Percentiles rank a stretch among this genome's conserved stretches.
These are phyloP conservation scores for Escovopsis sp. DNA, from an alignment of 2,329 filamentous ascomycete species.

Conservation along the genomic window DNA sequence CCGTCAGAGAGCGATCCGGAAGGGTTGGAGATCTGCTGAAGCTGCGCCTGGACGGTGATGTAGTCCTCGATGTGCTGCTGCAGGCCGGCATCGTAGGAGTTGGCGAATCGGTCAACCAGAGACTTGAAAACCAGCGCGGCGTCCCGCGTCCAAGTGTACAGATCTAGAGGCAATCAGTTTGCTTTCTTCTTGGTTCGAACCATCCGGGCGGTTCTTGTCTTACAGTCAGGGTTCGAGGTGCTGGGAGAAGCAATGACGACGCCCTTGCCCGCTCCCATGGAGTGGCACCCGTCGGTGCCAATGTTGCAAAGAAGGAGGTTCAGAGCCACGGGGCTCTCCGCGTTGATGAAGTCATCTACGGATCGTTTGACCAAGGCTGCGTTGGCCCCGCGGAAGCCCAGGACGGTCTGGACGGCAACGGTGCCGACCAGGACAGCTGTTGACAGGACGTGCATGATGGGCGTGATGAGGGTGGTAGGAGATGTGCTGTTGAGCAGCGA, in stretches of 20 bases:
- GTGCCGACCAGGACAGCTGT: slow-evolving; percentile 35
- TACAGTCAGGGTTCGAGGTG: slow-evolving; percentile 38
- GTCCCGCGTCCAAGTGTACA: slow-evolving; percentile 67
- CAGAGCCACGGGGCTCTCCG: slow-evolving; percentile 35
- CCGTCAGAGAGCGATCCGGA: slow-evolving; percentile 42
- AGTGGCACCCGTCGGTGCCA: slow-evolving; percentile 36
- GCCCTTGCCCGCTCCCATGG: slow-evolving; percentile 30
- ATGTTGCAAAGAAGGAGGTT: slow-evolving; percentile 43
- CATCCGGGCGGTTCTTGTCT: slow-evolving; percentile 11
- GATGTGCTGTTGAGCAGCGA: slow-evolving; percentile 15
- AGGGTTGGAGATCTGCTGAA: slow-evolving; percentile 55
- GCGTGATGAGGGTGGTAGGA: slow-evolving; percentile 12
- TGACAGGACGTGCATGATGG: slow-evolving; percentile 35
- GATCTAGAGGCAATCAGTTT: slow-evolving; percentile 35
- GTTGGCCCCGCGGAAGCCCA: slow-evolving; percentile 26
- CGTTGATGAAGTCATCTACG: slow-evolving; percentile 37
- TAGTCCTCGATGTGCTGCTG: slow-evolving; percentile 51
- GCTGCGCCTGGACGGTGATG: slow-evolving; percentile 47
- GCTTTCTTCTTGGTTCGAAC: neutral
- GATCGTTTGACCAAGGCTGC: slow-evolving; percentile 27
- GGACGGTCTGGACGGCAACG: slow-evolving; percentile 33
- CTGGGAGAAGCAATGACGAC: slow-evolving; percentile 43
- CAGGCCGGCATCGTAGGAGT: slow-evolving; percentile 40
- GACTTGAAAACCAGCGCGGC: slow-evolving; percentile 54
- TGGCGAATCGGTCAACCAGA: slow-evolving; percentile 48